A percentile compares a stretch with the other conserved stretches of the same genome.
phyloP scores from a whole-genome alignment of 75 land plant species.

The Pseudotsuga menziesii region DNA sequence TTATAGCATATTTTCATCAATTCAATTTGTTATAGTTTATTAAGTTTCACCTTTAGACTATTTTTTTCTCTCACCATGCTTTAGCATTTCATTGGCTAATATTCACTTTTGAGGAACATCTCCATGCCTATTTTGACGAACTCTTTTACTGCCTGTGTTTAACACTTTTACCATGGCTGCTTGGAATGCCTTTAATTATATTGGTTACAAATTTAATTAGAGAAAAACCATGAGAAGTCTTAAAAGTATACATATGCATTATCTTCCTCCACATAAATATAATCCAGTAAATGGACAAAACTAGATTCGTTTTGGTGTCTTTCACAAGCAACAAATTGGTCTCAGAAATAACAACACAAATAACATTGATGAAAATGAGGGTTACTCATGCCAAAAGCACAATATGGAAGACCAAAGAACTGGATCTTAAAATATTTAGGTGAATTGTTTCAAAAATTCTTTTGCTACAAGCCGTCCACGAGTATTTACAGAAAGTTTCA shows the following conservation, averaged over 20 bases:
- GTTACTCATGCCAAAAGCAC: too few species aligned
- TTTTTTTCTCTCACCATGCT: not conserved
- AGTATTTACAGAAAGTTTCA: conserved; percentile 97
- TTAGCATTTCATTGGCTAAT: not conserved
- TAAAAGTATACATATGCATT: not conserved
- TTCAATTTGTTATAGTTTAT: too few species aligned
- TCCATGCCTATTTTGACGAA: not conserved
- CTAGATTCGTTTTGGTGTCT: not conserved
- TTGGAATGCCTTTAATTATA: not conserved
- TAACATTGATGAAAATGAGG: too few species aligned
- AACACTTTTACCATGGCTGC: not conserved
- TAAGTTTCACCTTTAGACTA: too few species aligned
- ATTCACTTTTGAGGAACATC: not conserved
- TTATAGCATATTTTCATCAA: too few species aligned
- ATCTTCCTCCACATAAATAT: not conserved
- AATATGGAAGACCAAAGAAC: too few species aligned
- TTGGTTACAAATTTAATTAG: not conserved
- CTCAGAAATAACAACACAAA: not conserved
- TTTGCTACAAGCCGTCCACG: conserved; percentile 90
- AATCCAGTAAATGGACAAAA: not conserved
- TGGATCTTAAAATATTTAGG: conserved; percentile 13
- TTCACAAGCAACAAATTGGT: not conserved
- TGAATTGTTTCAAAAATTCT: conserved; percentile 90
- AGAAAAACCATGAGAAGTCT: not conserved
- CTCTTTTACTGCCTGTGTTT: not conserved